Evolutionary conservation across 768 basidiomycete genomes (phyloP), one percentile per base, ranked within the genome.

Genomic region (Lactarius quietus): DNA sequence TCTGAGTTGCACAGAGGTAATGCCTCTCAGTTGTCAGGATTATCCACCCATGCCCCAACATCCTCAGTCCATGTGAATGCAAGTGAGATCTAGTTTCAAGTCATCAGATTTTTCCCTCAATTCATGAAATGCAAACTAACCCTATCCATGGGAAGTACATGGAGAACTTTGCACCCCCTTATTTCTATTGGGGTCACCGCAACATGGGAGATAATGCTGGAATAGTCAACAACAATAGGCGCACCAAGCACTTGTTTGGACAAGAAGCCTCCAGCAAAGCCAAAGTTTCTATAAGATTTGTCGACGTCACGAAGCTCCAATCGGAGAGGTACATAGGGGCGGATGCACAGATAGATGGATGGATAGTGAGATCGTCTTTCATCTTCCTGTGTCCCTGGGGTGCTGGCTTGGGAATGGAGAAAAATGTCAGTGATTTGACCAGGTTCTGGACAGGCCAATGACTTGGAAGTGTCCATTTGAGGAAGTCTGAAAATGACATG

Each of bases 271-370:
- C 36, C 10, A 2, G 36, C 6, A 38, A 38, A 35, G n/a, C 58
- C 43, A 17, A 59, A 59, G 48, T 23, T 33, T 23, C 23, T 29
- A 59, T 48, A 59, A 33, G 43, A 48, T 23, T 35, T 8, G n/a
- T 59, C 43, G 2, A 59, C 20, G 12, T 48, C n/a, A 8, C 14
- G n/a, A 3, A 59, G 58, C 17, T 59, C 43, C 14, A 15, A n/a
- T 48, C 35, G 43, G 48, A 48, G 28, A 35, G 58, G 33, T 17
- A 15, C 4, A 26, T 59, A 59, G 15, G 59, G 45, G n/a, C 7
- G 59, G 35, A 59, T 36, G 33, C 43, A 59, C n/a, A 59, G n/a
- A n/a, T 15, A 59, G 18, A 59, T 18, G n/a, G 59, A 51, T 9
- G 45, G 38, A 39, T 15, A n/a, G 33, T 18, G 43, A 23, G 23